Conservation (phyloP, 2,329 filamentous ascomycete species). For the Ascochyta lentis region DNA sequence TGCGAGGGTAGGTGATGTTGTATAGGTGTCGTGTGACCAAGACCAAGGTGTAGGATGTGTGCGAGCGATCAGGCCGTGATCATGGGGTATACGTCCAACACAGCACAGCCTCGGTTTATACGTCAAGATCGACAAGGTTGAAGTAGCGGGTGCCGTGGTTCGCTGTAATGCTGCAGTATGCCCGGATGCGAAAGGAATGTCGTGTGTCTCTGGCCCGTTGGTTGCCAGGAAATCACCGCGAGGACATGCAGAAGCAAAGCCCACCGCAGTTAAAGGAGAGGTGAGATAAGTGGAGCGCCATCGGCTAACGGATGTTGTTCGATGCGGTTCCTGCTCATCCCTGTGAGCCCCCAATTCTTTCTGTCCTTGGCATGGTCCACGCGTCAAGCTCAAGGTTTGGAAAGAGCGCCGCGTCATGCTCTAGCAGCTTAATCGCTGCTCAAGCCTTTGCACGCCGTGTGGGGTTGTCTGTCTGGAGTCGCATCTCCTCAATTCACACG, state of each 20-base stretch:
- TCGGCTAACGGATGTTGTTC: slow-evolving; percentile 6
- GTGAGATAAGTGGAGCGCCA: slow-evolving; percentile 13
- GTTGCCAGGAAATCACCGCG: background rate
- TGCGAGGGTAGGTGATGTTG: background rate
- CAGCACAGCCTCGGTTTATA: slow-evolving; percentile 11
- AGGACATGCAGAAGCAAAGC: slow-evolving; percentile 1
- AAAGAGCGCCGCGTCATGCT: slow-evolving; percentile 8
- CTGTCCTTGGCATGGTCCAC: slow-evolving; percentile 13
- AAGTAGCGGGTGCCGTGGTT: slow-evolving; percentile 5
- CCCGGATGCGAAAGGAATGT: slow-evolving; percentile 4
- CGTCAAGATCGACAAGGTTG: slow-evolving; percentile 10
- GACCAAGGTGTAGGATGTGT: background rate
- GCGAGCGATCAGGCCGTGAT: slow-evolving; percentile 2
- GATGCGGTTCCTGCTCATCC: slow-evolving; percentile 12
- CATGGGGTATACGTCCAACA: slow-evolving; percentile 8
- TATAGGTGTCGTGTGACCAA: slow-evolving; percentile 8
- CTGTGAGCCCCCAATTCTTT: slow-evolving; percentile 13
- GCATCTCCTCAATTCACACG: background rate
- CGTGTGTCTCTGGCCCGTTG: background rate
- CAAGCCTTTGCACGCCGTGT: background rate
- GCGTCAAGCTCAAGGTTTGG: slow-evolving; percentile 13
- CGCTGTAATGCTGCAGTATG: slow-evolving; percentile 5
- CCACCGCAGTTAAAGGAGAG: slow-evolving; percentile 14
- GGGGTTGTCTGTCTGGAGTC: background rate
- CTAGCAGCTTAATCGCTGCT: slow-evolving; percentile 8